Evolutionary conservation across 352 stramenopile genomes (phyloP), one percentile per base, ranked within the genome.

Genomic region (Phytophthora syringae): DNA sequence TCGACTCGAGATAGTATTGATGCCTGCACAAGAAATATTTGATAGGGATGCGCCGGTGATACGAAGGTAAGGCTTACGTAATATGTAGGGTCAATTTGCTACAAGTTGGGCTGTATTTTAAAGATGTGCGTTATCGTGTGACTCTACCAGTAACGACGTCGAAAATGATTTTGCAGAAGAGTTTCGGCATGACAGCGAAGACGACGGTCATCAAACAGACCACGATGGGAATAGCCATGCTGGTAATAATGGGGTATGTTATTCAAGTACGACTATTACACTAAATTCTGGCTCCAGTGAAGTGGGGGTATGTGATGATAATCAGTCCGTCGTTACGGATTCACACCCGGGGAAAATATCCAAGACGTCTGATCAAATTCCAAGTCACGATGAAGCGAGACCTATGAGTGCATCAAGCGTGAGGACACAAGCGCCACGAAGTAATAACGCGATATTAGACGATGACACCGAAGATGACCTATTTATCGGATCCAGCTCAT

Each of bases 11-110:
- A 72, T 60, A 28, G 11, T 79, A 11, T 21, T 59, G 16, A 86
- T 95, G 62, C 87, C 87, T 27, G 4, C 50, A 32, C 87, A 95
- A 77, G 64, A 83, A 20, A 50, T 88, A 24, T 95, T 94, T 63
- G 70, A 84, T 40, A 44, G 43, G 12, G 40, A 39, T 37, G 51
- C 27, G 1, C 54, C 58, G 20, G 20, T 27, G 25, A 27, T 27
- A 24, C 5, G 58, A 32, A 45, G 43, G 64, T 77, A 67, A 37
- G 67, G 49, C 15, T 4, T 49, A 11, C 28, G 21, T 32, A 18
- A 2, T 9, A 15, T 43, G 20, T 32, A 13, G 2, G 5, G 36
- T 21, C n/a, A 15, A 3, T 48, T 53, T 13, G 42, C 12, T 57
- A 18, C n/a, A 9, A 10, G n/a, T 36, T 54, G n/a, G 44, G 43